Evolutionary conservation across 1,284 basidiomycete species (phyloP), one percentile per base, ranked within the genome.

Genomic region (Apiotrichum siamense): DNA sequence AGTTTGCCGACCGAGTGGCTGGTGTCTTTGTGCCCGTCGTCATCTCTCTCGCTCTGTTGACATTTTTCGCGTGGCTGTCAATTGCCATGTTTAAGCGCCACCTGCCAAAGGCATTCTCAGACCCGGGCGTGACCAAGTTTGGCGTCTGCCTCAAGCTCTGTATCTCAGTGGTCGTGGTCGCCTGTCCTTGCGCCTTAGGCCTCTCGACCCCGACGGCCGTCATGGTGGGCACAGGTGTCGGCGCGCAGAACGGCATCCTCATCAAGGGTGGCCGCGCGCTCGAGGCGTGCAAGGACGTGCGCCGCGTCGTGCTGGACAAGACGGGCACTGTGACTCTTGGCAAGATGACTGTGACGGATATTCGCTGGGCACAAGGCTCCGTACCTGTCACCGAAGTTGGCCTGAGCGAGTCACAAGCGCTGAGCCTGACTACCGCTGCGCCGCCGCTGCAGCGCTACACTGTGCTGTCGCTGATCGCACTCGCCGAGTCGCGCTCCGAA

Each of bases 171-270:
- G 83, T 99, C 51, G 96, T 99, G 39, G 93, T 99, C 50, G 96
- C 96, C 4, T 99, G 96, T 70, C 96, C 96, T 0, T 99, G 96
- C 68, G 96, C 96, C 0, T 80, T 99, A 25, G 96, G 96, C 3
- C 80, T 98, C 49, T 89, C 88, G 52, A 98, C 96, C 0, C 96
- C 96, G 0, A 98, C 96, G 0, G 96, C 96, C 1, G 93, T 98
- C 73, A 98, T 98, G 96, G 96, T 98, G 35, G 96, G 96, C 26
- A 98, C 96, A 0, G 96, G 96, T 0, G 85, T 98, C 48, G 96
- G 96, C 2, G 96, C 96, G 12, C 81, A 88, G 77, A 92, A 97
- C 66, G 96, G 96, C 0, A 98, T 99, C 58, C 77, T 99, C 43
- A 97, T 98, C 82, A 98, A 98, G 70, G 93, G 96, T 39, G 96